Evolutionary conservation across 1,139 yeast species (phyloP).

Genomic region (Blastobotrys illinoisensis): DNA sequence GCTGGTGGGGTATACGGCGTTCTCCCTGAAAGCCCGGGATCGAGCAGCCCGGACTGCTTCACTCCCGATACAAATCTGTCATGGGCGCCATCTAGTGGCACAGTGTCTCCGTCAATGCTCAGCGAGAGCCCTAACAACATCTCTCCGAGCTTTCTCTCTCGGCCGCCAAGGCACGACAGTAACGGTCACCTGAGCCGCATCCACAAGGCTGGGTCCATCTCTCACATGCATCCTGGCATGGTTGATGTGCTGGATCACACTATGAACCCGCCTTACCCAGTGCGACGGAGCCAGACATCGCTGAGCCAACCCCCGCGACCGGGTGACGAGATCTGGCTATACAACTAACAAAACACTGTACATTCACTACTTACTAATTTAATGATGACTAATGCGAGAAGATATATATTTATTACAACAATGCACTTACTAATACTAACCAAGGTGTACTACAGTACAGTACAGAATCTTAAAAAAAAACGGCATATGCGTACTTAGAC

Average conservation of each 20-base stretch:
- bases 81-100: background rate
- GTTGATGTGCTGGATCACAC: background rate
- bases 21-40: conserved; percentile 8
- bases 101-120: conserved; percentile 4
- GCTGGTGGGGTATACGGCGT: conserved; percentile 11
- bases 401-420: background rate
- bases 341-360: background rate
- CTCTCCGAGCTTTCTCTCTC: background rate
- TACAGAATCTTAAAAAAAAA: no score
- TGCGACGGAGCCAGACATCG: background rate
- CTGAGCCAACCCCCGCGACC: background rate
- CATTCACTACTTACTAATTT: background rate
- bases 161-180: conserved; percentile 3
- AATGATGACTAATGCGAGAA: background rate
- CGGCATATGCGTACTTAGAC: background rate
- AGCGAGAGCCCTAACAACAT: background rate
- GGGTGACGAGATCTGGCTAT: background rate
- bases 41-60: background rate
- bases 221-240: conserved; percentile 12
- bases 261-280: background rate
- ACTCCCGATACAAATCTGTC: background rate
- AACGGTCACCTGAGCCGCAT: conserved; percentile 10
- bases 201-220: conserved; percentile 17
- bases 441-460: no score
- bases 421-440: no score